Evolutionary conservation across 1,284 basidiomycete species (phyloP), one percentile per base, ranked within the genome.

Genomic region (Ceratobasidium sp.): DNA sequence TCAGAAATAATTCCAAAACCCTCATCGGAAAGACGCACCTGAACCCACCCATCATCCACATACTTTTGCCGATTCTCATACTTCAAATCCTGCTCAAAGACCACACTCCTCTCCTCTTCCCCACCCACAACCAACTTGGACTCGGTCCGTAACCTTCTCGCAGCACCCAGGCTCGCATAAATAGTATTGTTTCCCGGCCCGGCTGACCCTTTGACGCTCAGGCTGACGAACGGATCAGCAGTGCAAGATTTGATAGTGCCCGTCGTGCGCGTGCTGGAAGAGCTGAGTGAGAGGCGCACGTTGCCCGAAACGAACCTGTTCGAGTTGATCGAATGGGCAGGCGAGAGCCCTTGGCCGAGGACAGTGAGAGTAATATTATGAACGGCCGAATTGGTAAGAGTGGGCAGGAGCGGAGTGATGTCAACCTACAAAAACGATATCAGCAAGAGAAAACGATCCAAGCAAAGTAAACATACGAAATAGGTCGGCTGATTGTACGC

Each of bases 401-500:
- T 61, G 15, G 76, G 77, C 13, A 80, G n/a, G 54, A 79, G 78
- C 0, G 80, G 80, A 4, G 80, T 75, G 13, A 79, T 59, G 64
- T 80, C 79, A 3, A 74, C 71, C 71, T 74, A 37, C 3, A 9
- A 49, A n/a, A n/a, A n/a, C n/a, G 7, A 7, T 9, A 7, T 61
- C 29, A 44, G 22, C n/a, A 1, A 22, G 8, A 8, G 25, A 56
- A 32, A 17, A 51, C 34, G 29, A 11, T 8, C 49, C 11, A 40
- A 32, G 25, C 13, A 15, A 52, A 8, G 4, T 37, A 1, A 64
- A n/a, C 71, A 19, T 52, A 80, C 62, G 34, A 76, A 76, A 52
- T 77, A 76, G 2, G 77, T 76, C 1, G 80, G 80, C 32, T 78
- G 66, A 49, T 81, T 79, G 56, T 78, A 81, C 0, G 80, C 79